These are phyloP conservation scores for Sapria himalayana DNA, from an alignment of 345 rosid species.

Conservation along the genomic window DNA sequence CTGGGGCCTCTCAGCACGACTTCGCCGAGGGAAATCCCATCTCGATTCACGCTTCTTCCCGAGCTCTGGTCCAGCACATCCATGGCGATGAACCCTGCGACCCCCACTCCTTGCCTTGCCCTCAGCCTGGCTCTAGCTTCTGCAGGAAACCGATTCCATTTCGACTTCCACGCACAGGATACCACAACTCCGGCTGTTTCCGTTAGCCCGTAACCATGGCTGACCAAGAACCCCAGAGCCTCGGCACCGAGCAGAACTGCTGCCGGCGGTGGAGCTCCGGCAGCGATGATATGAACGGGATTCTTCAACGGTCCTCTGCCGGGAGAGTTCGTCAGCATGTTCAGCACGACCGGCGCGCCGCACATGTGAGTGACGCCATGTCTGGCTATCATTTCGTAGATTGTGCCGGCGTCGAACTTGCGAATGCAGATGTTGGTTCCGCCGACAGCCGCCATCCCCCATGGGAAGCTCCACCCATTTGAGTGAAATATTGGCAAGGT, in stretches of 20 bases:
- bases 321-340: conserved; percentile 48
- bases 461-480: conserved; percentile 71
- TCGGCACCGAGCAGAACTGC: conserved; percentile 36
- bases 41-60: conserved; percentile 30
- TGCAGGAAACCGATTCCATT: conserved; percentile 41
- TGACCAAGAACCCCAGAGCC: conserved; percentile 39
- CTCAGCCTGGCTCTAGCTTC: conserved; percentile 26
- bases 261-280: conserved; percentile 54
- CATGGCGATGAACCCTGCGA: conserved; percentile 45
- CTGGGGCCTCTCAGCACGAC: conserved; percentile 58
- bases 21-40: conserved; percentile 47
- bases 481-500: conserved; percentile 92
- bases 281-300: conserved; percentile 38
- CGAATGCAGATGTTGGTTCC: conserved; percentile 60
- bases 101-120: conserved; percentile 58
- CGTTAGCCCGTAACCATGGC: conserved; percentile 55
- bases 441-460: conserved; percentile 84
- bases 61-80: conserved; percentile 38
- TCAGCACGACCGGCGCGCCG: conserved; percentile 67
- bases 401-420: conserved; percentile 29
- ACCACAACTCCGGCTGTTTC: conserved; percentile 70
- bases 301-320: conserved; percentile 17
- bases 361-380: conserved; percentile 69
- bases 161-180: conserved; percentile 39
- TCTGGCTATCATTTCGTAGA: conserved; percentile 29